Base-by-base conservation (phyloP, 2,329 filamentous ascomycete species). In the Cordyceps militaris region DNA sequence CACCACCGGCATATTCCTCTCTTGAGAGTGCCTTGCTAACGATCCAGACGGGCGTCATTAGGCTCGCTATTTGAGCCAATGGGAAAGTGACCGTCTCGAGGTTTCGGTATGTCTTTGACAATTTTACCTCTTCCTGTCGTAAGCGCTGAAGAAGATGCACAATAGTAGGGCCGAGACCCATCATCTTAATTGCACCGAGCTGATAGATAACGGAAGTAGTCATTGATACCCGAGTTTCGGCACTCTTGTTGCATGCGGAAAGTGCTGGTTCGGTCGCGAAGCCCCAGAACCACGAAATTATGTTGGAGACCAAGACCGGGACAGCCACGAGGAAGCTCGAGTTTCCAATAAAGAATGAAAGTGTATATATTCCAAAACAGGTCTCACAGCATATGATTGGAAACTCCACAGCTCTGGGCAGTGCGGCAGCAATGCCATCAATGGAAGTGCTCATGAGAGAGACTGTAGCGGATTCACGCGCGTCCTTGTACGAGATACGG, bases 381-480 rank as follows among this genome's bases (percentile, higher is more conserved):
- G 43, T 43, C 24, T 59, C 50, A n/a, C n/a, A n/a, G n/a, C 28
- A 55, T 16, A 21, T 44, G 6, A 48, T 32, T 8, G 43, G 44
- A 8, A 54, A 34, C 26, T 54, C 57, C 21, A 53, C 9, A 14
- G 55, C 21, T 36, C 49, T 32, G 19, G 51, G 38, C 21, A 59
- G 9, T 11, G 40, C 14, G 5, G 10, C 36, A 16, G 50, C 42
- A 44, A 59, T 59, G 3, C 46, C 44, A 14, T 59, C 57, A 9
- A 59, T 50, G 13, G 48, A 34, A 4, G 43, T 59, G 44, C 57
- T 55, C 21, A 55, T 30, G 9, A 59, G 24, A 34, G 43, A 50
- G n/a, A 42, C n/a, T 10, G 50, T 30, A 13, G 57, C 51, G 9
- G 43, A 49, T n/a, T 72, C 69, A n/a, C 70, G 68, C 5, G 66